phyloP scores from a whole-genome alignment of 306 rosid species.

The Carpinus fangiana region DNA sequence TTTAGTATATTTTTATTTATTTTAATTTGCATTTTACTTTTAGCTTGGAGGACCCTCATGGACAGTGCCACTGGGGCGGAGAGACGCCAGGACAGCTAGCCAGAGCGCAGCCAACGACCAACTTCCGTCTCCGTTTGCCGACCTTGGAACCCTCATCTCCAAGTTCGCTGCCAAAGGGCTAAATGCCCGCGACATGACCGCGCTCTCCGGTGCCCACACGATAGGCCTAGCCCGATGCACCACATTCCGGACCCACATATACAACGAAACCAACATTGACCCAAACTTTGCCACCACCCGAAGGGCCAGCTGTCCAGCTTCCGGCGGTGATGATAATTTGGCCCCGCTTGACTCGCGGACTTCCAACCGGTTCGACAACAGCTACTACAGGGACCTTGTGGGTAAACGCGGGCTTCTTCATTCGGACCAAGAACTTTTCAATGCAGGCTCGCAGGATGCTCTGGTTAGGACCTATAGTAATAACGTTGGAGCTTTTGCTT shows the following conservation, averaged over 20 bases:
- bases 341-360: slow-evolving; percentile 59
- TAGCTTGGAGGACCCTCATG: slow-evolving; percentile 82
- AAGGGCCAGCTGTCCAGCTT: slow-evolving; percentile 45
- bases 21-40: not conserved
- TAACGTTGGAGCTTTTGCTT: slow-evolving; percentile 28
- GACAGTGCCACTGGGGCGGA: slow-evolving; percentile 62
- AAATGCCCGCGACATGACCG: slow-evolving; percentile 49
- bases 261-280: slow-evolving; percentile 70
- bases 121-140: slow-evolving; percentile 53
- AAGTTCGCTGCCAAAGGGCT: slow-evolving; percentile 47
- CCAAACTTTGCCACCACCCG: slow-evolving; percentile 44
- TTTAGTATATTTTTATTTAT: no score
- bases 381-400: slow-evolving; percentile 50
- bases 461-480: slow-evolving; percentile 54
- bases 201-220: slow-evolving; percentile 75
- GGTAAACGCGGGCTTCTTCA: slow-evolving; percentile 59
- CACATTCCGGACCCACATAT: slow-evolving; percentile 53
- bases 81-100: slow-evolving; percentile 78
- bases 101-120: slow-evolving; percentile 54
- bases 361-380: slow-evolving; percentile 48
- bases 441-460: slow-evolving; percentile 53
- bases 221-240: slow-evolving; percentile 56
- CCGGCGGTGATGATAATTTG: slow-evolving; percentile 53
- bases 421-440: slow-evolving; percentile 79
- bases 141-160: slow-evolving; percentile 48